Percentiles rank a stretch among this genome's conserved stretches.
Evolutionary conservation across 2,329 filamentous ascomycete genomes (phyloP).

Genomic region (Nectriaceae sp.): DNA sequence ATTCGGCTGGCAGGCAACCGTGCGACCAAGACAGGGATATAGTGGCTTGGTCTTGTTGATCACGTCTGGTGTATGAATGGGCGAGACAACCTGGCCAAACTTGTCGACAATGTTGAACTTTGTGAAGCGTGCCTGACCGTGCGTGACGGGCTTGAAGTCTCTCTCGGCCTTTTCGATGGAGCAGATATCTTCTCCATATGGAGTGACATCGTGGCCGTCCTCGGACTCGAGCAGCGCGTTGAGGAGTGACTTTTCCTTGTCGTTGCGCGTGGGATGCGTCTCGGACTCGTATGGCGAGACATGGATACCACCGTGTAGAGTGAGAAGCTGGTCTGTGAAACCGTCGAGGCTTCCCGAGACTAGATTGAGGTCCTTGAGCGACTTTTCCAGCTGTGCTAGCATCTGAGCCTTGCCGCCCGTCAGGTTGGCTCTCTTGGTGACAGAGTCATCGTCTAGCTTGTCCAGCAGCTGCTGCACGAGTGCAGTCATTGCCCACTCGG

Average conservation of each 20-base stretch:
- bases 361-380: slow-evolving; percentile 12
- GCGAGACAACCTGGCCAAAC: slow-evolving; percentile 47
- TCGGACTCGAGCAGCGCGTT: no score
- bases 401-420: no score
- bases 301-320: slow-evolving; percentile 37
- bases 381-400: neutral
- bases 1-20: no score
- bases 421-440: no score
- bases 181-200: no score
- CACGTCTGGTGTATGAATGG: no score
- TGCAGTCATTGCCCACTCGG: slow-evolving; percentile 36
- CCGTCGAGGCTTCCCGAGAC: slow-evolving; percentile 36
- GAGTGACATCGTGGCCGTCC: no score
- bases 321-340: slow-evolving; percentile 34
- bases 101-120: slow-evolving; percentile 53
- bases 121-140: slow-evolving; percentile 48
- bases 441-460: slow-evolving; percentile 13
- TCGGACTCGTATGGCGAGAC: slow-evolving; percentile 43
- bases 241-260: no score
- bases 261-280: no score
- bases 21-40: no score
- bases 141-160: slow-evolving; percentile 48
- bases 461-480: slow-evolving; percentile 35
- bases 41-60: no score
- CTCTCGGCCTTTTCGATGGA: slow-evolving; percentile 14